phyloP scores from a whole-genome alignment of 2,329 filamentous ascomycete species.

The Beauveria scarabaeidicola region DNA sequence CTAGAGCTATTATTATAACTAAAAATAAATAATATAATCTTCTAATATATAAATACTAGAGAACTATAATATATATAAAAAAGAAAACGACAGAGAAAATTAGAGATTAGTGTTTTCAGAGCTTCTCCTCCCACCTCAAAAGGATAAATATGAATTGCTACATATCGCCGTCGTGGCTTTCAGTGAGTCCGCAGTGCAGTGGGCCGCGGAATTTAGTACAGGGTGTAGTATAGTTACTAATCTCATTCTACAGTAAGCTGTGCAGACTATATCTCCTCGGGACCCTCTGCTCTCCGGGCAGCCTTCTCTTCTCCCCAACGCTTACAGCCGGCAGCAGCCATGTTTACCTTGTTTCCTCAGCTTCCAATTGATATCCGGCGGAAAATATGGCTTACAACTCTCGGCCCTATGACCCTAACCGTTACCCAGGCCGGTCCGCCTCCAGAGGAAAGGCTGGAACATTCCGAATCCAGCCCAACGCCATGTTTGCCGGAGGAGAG shows the following conservation, averaged over 20 bases:
- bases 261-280: not conserved
- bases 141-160: too few species aligned
- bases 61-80: too few species aligned
- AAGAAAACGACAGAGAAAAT: too few species aligned
- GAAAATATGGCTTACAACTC: constrained; percentile 4
- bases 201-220: too few species aligned
- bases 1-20: too few species aligned
- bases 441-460: not conserved
- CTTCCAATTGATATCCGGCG: constrained; percentile 3
- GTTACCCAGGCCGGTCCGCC: not conserved
- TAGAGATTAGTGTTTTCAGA: too few species aligned
- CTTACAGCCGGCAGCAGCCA: not conserved
- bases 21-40: too few species aligned
- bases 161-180: too few species aligned
- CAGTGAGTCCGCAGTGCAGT: too few species aligned
- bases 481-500: not conserved
- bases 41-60: too few species aligned
- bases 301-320: not conserved
- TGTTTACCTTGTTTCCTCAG: not conserved
- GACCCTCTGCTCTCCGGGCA: not conserved
- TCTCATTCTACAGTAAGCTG: not conserved
- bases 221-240: not conserved
- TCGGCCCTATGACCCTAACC: constrained; percentile 1
- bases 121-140: too few species aligned
- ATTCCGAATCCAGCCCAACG: too few species aligned